Evolutionary conservation across 306 rosid species (phyloP).

Genomic region (Dryas octopetala): DNA sequence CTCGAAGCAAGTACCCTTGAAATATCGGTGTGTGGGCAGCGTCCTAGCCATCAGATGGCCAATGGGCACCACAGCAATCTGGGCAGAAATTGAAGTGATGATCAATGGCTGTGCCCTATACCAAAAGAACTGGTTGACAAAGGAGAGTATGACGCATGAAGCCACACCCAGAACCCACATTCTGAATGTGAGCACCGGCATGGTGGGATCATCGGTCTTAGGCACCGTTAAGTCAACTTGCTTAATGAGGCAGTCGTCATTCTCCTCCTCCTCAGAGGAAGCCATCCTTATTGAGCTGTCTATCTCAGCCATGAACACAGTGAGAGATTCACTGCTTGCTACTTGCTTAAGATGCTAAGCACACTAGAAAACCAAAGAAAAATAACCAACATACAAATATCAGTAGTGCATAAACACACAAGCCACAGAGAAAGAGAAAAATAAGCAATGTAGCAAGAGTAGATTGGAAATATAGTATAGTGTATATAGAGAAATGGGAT

Average conservation of each 20-base stretch:
- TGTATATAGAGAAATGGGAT: too few relatives aligned
- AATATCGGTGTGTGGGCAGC: conserved; percentile 47
- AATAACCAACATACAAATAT: neutral
- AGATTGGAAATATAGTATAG: too few relatives aligned
- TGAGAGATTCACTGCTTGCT: too few relatives aligned
- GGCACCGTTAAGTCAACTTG: conserved; percentile 81
- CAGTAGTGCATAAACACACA: too few relatives aligned
- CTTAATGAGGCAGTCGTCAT: conserved; percentile 44
- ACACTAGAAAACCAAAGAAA: neutral
- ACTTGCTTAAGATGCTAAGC: too few relatives aligned
- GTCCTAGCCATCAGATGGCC: conserved; percentile 78
- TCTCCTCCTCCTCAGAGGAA: conserved; percentile 12
- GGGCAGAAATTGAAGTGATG: conserved; percentile 63
- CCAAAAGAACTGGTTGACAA: conserved; percentile 91
- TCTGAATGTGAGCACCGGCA: conserved; percentile 71
- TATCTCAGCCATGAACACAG: conserved; percentile 4
- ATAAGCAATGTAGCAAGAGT: neutral
- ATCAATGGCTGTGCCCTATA: conserved; percentile 74
- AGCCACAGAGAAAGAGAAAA: too few relatives aligned
- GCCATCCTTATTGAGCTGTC: neutral
- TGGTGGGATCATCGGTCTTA: conserved; percentile 65
- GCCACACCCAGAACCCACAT: conserved; percentile 81
- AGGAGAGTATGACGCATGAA: conserved; percentile 63
- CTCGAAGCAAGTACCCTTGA: conserved; percentile 49
- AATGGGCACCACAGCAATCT: conserved; percentile 88